phyloP scores from a whole-genome alignment of 768 basidiomycete genomes.

The Suillus sp. region DNA sequence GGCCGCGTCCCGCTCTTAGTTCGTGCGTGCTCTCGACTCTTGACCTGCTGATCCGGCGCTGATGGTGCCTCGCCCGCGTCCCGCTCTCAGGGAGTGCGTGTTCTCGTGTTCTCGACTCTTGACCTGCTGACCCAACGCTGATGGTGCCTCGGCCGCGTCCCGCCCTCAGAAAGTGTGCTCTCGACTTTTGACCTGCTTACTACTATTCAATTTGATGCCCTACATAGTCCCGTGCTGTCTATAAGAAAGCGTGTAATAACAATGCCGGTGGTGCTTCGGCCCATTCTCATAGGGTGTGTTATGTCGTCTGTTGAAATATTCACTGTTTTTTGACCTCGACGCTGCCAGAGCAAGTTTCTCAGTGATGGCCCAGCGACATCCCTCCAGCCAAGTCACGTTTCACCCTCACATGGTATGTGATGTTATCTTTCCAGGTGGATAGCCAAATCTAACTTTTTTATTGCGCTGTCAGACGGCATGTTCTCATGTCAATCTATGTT shows the following conservation, averaged over 20 bases:
- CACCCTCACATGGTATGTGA: not conserved
- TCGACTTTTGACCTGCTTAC: too few species aligned
- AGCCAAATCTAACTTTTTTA: not conserved
- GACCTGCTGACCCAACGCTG: too few species aligned
- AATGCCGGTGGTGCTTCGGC: not conserved
- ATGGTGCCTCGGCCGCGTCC: too few species aligned
- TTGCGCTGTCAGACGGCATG: not conserved
- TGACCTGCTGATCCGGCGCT: too few species aligned
- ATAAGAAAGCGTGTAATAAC: accelerated
- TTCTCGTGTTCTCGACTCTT: too few species aligned
- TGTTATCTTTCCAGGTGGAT: not conserved
- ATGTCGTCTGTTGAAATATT: not conserved
- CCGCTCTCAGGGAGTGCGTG: too few species aligned
- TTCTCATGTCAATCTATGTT: not conserved
- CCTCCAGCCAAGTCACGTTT: not conserved
- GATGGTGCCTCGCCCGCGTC: too few species aligned
- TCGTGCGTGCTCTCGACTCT: too few species aligned
- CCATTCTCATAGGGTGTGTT: not conserved
- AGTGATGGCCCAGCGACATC: accelerated
- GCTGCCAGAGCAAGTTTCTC: not conserved
- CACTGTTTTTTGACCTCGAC: not conserved
- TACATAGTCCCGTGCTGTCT: not conserved
- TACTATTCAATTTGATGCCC: not conserved
- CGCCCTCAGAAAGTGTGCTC: too few species aligned
- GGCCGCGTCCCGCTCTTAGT: too few species aligned